Percentiles rank a stretch among this genome's conserved stretches.
Evolutionary conservation across 495 filamentous ascomycete genomes (phyloP).

Genomic region (Podospora pseudocomata): DNA sequence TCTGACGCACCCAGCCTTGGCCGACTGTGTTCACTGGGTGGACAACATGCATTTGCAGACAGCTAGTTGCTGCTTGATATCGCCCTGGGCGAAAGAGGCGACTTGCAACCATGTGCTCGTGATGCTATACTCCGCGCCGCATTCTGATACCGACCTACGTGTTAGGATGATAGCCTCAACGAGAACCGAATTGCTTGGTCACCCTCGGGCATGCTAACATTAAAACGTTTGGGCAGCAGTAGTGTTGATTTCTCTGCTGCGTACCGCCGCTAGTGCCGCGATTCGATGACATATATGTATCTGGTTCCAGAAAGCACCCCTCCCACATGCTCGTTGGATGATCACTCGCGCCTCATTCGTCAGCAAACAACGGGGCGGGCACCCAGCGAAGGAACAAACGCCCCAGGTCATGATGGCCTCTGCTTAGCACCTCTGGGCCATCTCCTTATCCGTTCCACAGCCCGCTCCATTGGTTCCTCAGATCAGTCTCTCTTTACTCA

Average conservation of each 20-base stretch:
- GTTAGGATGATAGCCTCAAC: background rate
- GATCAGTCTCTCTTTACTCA: background rate
- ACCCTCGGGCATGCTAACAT: background rate
- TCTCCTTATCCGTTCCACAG: background rate
- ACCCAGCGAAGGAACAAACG: background rate
- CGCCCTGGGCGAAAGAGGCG: background rate
- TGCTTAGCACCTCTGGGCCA: background rate
- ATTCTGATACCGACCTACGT: background rate
- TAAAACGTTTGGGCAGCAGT: background rate
- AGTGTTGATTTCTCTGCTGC: background rate
- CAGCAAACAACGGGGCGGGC: background rate
- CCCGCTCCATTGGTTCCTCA: background rate
- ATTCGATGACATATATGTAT: conserved; percentile 2
- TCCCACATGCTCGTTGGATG: background rate
- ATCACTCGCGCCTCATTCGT: conserved; percentile 9
- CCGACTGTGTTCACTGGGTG: background rate
- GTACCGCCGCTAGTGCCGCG: background rate
- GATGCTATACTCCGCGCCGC: background rate
- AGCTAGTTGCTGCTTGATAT: background rate
- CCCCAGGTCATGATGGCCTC: background rate
- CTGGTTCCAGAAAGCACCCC: background rate
- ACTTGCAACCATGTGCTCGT: background rate
- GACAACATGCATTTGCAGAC: background rate
- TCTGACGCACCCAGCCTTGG: background rate
- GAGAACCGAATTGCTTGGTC: background rate